Percentiles rank a stretch among this genome's conserved stretches.
phyloP scores from a whole-genome alignment of 805 yeast species.

The Metschnikowia proteae region DNA sequence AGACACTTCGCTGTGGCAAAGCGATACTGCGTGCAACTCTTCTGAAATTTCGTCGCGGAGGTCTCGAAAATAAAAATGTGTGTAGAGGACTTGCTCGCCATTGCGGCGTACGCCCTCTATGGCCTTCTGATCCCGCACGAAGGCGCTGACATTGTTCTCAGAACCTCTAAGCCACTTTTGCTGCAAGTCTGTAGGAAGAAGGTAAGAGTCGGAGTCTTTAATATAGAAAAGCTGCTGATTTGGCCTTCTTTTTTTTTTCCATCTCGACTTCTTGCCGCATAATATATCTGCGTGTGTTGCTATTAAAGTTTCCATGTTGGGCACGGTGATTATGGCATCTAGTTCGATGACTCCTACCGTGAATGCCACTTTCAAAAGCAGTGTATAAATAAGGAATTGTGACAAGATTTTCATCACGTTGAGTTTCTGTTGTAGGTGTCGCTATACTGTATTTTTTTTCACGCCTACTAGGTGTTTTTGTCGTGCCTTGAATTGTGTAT shows the following conservation, averaged over 20 bases:
- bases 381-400: not conserved
- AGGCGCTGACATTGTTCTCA: not conserved
- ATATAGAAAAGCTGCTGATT: not conserved
- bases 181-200: constrained; percentile 1
- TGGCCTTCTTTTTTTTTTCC: constrained; percentile 1
- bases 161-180: constrained; percentile 1
- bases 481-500: not conserved
- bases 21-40: constrained; percentile 10
- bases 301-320: not conserved
- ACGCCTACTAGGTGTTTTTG: not conserved
- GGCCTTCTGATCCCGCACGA: not conserved
- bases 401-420: not conserved
- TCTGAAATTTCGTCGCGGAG: constrained; percentile 1
- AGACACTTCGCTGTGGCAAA: constrained; percentile 15
- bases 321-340: not conserved
- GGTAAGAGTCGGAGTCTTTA: not conserved
- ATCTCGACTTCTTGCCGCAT: not conserved
- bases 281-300: not conserved
- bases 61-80: constrained; percentile 10
- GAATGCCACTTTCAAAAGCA: not conserved
- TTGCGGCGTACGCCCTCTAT: not conserved
- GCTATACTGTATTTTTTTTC: not conserved
- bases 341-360: not conserved
- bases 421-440: not conserved
- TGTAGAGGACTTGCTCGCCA: not conserved